A percentile compares a stretch with the other conserved stretches of the same genome.
Conservation (phyloP, 139 green algal genomes). For the Axilococcus clingmanii region DNA sequence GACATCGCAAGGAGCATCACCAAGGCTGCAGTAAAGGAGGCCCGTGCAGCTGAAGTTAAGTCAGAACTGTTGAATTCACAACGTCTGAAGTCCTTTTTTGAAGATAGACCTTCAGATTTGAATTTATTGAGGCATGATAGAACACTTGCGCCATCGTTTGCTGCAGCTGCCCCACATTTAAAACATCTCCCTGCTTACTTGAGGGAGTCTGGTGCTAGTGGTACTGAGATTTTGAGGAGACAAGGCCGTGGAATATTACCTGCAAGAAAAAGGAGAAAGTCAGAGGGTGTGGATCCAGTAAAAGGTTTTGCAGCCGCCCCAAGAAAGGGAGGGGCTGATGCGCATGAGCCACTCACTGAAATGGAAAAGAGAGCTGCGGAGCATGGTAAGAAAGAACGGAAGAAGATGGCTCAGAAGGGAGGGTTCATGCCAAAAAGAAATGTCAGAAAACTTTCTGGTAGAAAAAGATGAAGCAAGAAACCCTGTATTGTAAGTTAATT, state of each 20-base stretch:
- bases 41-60: slow-evolving; percentile 73
- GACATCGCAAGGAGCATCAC: slow-evolving; percentile 76
- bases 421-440: slow-evolving; percentile 33
- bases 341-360: slow-evolving; percentile 30
- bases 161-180: slow-evolving; percentile 50
- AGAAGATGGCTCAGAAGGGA: slow-evolving; percentile 8
- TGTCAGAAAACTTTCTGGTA: slow-evolving; percentile 25
- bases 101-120: slow-evolving; percentile 61
- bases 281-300: slow-evolving; percentile 30
- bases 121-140: slow-evolving; percentile 78
- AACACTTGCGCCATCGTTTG: slow-evolving; percentile 25
- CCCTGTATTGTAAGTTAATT: no score
- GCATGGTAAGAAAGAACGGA: slow-evolving; percentile 16
- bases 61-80: slow-evolving; percentile 85
- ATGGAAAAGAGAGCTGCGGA: slow-evolving; percentile 24
- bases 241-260: slow-evolving; percentile 20
- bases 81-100: slow-evolving; percentile 72
- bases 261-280: slow-evolving; percentile 20
- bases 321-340: slow-evolving; percentile 21
- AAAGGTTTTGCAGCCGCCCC: slow-evolving; percentile 44
- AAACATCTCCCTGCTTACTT: slow-evolving; percentile 74
- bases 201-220: slow-evolving; percentile 32
- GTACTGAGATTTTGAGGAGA: no score
- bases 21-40: slow-evolving; percentile 62
- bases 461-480: slow-evolving; percentile 35